phyloP scores from a whole-genome alignment of 2,329 filamentous ascomycete genomes.

The Colletotrichum endophyticum region DNA sequence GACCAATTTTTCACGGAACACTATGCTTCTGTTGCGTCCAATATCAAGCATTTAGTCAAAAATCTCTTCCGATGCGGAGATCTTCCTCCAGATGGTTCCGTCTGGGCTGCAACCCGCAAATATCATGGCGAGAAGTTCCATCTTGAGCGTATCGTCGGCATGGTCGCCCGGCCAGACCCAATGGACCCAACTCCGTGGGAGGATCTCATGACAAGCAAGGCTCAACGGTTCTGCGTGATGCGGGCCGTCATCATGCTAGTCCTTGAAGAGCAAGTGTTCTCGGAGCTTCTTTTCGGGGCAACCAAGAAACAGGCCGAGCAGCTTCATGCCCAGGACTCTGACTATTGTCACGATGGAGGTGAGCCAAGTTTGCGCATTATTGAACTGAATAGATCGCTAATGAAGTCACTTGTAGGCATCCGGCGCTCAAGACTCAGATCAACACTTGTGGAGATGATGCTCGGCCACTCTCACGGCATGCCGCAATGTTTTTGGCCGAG shows the following conservation, averaged over 20 bases:
- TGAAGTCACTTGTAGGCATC: conserved; percentile 29
- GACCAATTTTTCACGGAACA: conserved; percentile 7
- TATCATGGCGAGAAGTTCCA: background rate
- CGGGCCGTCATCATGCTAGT: conserved; percentile 32
- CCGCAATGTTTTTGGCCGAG: conserved; percentile 33
- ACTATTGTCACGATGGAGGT: conserved; percentile 32
- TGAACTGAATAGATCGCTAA: background rate
- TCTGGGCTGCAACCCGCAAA: background rate
- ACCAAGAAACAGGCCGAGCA: conserved; percentile 24
- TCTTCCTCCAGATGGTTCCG: background rate
- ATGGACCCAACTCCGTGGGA: conserved; percentile 29
- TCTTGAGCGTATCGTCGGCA: conserved; percentile 12
- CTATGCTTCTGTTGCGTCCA: conserved; percentile 21
- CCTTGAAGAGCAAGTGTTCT: conserved; percentile 30
- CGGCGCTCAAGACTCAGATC: conserved; percentile 29
- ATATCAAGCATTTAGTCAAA: conserved; percentile 26
- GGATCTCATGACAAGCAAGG: conserved; percentile 25
- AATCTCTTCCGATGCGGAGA: conserved; percentile 17
- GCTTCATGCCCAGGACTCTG: conserved; percentile 26
- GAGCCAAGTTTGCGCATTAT: background rate
- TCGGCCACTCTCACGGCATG: conserved; percentile 19
- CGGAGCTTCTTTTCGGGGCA: conserved; percentile 35
- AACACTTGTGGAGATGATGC: conserved; percentile 27
- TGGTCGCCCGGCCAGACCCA: conserved; percentile 31
- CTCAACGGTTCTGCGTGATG: conserved; percentile 29